Percentiles rank a stretch among this genome's conserved stretches.
These are phyloP conservation scores for Flaveria robusta DNA, from an alignment of 129 eudicot genomes.

Conservation along the genomic window DNA sequence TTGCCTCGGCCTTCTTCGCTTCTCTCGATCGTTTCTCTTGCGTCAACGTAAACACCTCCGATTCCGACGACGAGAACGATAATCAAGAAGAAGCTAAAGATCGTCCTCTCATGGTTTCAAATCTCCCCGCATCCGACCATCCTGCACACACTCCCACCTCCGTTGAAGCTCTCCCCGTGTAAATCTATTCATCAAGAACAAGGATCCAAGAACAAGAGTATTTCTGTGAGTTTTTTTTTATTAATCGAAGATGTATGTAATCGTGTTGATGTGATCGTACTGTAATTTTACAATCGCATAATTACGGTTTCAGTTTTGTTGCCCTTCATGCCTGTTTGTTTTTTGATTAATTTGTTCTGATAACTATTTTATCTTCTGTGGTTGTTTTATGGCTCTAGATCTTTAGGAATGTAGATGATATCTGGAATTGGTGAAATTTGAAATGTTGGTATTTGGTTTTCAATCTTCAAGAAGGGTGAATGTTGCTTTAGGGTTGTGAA, in stretches of 20 bases:
- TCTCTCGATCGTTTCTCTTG: conserved; percentile 91
- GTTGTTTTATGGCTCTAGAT: too few species aligned
- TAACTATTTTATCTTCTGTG: too few species aligned
- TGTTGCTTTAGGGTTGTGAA: not conserved
- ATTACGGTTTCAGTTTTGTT: conserved; percentile 13
- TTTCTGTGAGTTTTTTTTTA: conserved; percentile 3
- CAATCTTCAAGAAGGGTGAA: conserved; percentile 13
- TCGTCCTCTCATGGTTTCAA: conserved; percentile 69
- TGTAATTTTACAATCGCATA: conserved; percentile 13
- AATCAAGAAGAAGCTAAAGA: conserved; percentile 66
- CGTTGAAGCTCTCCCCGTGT: conserved; percentile 76
- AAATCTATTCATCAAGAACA: conserved; percentile 5
- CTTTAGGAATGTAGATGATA: too few species aligned
- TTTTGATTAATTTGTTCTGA: not conserved
- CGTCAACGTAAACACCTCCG: conserved; percentile 76
- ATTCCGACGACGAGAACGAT: conserved; percentile 69
- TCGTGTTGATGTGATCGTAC: conserved; percentile 21
- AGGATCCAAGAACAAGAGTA: conserved; percentile 13
- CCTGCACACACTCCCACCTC: conserved; percentile 39
- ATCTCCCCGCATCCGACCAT: conserved; percentile 33
- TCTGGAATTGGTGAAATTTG: not conserved
- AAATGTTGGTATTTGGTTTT: not conserved
- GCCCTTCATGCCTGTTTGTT: not conserved
- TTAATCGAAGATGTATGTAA: conserved; percentile 2
- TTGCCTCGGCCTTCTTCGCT: conserved; percentile 90